Conservation (phyloP, 331 rosid species). For the Prunus yedoensis region DNA sequence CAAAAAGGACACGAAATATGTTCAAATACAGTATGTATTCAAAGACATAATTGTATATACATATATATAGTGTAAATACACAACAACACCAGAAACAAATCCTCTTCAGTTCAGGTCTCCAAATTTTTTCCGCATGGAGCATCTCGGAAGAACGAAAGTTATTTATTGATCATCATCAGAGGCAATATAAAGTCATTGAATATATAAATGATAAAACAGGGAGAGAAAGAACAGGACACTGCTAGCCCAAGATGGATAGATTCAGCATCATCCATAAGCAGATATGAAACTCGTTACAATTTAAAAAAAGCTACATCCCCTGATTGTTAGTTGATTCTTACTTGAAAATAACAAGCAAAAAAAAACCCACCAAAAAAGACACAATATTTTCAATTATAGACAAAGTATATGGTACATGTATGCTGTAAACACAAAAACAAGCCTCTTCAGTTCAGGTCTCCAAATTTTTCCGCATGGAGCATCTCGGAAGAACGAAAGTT, state of each 20-base stretch:
- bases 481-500: conserved; percentile 63
- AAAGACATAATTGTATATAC: too few species aligned
- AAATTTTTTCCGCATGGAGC: conserved; percentile 47
- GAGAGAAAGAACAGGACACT: neutral
- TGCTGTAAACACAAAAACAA: too few species aligned
- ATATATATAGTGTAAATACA: too few species aligned
- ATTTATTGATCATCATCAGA: conserved; percentile 52
- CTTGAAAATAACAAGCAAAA: neutral
- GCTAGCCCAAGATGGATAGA: neutral
- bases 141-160: conserved; percentile 64
- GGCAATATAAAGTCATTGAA: conserved; percentile 17
- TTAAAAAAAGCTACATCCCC: neutral
- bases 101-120: conserved; percentile 96
- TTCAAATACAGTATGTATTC: neutral
- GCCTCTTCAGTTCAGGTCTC: conserved; percentile 96
- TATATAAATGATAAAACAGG: too few species aligned
- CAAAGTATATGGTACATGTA: neutral
- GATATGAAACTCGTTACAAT: neutral
- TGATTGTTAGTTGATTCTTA: neutral
- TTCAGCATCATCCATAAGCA: too few species aligned
- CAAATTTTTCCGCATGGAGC: conserved; percentile 51
- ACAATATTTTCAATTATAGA: neutral
- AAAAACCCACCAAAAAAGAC: neutral
- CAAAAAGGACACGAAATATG: too few species aligned
- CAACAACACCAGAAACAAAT: neutral